A percentile compares a stretch with the other conserved stretches of the same genome.
phyloP scores from a whole-genome alignment of 306 rosid genomes.

The Casuarina cunninghamiana region DNA sequence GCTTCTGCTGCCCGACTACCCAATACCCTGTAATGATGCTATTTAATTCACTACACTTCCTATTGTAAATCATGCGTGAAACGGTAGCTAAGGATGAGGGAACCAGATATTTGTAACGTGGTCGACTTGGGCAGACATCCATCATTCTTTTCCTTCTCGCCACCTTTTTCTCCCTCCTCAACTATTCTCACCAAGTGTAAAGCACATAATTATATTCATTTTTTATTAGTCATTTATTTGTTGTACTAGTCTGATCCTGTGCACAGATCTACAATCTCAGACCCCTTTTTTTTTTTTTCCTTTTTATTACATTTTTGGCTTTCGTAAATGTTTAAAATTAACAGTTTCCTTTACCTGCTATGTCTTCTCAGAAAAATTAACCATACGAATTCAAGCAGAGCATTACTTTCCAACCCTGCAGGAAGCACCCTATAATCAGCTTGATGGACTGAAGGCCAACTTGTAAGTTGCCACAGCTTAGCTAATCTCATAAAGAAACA shows the following conservation, averaged over 20 bases:
- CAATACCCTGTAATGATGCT: neutral
- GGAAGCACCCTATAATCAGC: neutral
- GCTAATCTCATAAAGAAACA: too few relatives aligned
- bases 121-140: constrained; percentile 5
- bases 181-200: constrained; percentile 19
- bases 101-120: constrained; percentile 25
- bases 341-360: neutral
- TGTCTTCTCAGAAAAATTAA: neutral
- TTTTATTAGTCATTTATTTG: constrained; percentile 21
- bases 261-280: neutral
- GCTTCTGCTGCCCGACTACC: constrained; percentile 13
- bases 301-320: neutral
- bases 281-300: neutral
- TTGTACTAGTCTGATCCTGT: neutral
- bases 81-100: constrained; percentile 9
- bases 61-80: constrained; percentile 2
- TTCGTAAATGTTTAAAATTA: too few relatives aligned
- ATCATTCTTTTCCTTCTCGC: neutral
- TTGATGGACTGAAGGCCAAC: neutral
- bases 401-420: neutral
- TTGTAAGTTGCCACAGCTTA: too few relatives aligned
- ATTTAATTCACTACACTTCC: constrained; percentile 7
- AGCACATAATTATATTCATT: constrained; percentile 22
- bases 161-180: neutral
- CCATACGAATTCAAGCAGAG: neutral